These are phyloP conservation scores for Botrytis cinerea DNA, from an alignment of 2,329 filamentous ascomycete species.

Conservation along the genomic window DNA sequence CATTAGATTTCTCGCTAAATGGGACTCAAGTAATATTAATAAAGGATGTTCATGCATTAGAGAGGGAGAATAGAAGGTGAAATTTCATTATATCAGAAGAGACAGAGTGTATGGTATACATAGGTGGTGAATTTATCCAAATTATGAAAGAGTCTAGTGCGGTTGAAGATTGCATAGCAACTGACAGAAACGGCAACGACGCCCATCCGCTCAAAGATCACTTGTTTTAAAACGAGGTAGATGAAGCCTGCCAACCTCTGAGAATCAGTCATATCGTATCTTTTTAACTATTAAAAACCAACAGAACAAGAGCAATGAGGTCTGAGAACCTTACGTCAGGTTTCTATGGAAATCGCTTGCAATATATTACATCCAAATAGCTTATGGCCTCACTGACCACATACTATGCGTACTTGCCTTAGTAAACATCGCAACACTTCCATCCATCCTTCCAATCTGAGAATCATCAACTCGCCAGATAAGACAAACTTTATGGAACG, in stretches of 20 bases:
- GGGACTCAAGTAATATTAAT: background rate
- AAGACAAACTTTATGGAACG: fast-evolving
- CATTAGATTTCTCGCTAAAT: background rate
- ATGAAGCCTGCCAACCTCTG: background rate
- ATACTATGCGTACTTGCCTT: background rate
- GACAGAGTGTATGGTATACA: no score
- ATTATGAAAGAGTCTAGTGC: no score
- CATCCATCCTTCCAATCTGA: slow-evolving; percentile 2
- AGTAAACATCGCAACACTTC: background rate
- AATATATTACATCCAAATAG: background rate
- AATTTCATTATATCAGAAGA: background rate
- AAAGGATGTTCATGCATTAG: background rate
- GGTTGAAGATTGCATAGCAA: background rate
- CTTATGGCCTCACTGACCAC: background rate
- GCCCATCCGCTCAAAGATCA: background rate
- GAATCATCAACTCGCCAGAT: background rate
- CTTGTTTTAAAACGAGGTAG: background rate
- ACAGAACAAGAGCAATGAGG: background rate
- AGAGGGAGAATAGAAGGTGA: background rate
- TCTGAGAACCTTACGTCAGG: background rate
- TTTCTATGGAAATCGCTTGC: background rate
- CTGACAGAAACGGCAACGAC: background rate
- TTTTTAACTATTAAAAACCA: background rate
- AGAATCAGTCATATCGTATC: background rate
- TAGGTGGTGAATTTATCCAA: no score